Evolutionary conservation across 1,284 basidiomycete genomes (phyloP), one percentile per base, ranked within the genome.

Genomic region (Mycosarcoma maydis): DNA sequence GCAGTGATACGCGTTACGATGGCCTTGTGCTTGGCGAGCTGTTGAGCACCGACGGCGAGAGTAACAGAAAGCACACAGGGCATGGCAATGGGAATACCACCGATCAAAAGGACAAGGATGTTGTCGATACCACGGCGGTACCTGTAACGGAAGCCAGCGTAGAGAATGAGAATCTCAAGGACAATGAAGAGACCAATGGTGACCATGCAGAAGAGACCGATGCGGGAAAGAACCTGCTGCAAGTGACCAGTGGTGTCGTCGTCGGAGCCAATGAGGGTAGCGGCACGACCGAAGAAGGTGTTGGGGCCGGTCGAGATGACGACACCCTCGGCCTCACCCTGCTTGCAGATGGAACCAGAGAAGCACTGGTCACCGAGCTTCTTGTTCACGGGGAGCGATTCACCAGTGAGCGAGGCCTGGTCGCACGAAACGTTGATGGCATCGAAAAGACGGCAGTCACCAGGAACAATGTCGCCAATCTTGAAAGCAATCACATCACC

Each of bases 61-160:
- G 95, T 98, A 19, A 98, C 94, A 0, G 94, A 98, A 0, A 94
- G 96, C 27, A 98, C 95, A 70, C 98, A 96, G 0, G 95, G 95
- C 27, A 98, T 84, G 30, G 95, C 95, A 84, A 98, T 95, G 1
- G 94, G 94, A 69, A 98, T 98, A 42, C 94, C 94, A 85, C 94
- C 94, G 72, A 98, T 97, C 87, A 98, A 94, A 42, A 98, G 94
- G 41, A 98, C 90, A 0, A 96, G 98, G 80, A 99, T 92, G 26
- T 98, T 85, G 82, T 98, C 96, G 53, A 81, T 81, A 58, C 93
- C 92, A 72, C 89, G 90, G 81, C 94, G 92, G 86, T 98, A 98
- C 4, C 26, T 26, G 69, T 75, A 72, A 37, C 62, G 66, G 65
- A 72, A 72, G 43, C 57, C 68, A 14, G 94, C 98, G 81, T 98